phyloP scores from a whole-genome alignment of 2,329 filamentous ascomycete species.

The Pleomassaria siparia region DNA sequence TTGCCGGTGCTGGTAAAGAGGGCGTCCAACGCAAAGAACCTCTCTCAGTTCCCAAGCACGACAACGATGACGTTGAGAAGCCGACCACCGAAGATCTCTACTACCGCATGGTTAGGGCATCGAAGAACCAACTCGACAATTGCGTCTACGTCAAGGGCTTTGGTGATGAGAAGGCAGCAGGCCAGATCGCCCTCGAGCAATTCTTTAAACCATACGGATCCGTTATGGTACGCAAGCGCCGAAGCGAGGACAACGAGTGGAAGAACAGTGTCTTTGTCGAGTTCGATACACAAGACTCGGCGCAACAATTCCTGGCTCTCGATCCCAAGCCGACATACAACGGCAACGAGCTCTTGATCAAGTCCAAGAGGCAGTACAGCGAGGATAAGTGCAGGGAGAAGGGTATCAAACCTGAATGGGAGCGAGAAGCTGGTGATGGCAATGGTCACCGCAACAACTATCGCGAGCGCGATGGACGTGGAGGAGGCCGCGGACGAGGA shows the following conservation, averaged over 20 bases:
- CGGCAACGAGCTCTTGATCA: conserved; percentile 75
- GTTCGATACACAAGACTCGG: conserved; percentile 76
- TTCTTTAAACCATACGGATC: conserved; percentile 84
- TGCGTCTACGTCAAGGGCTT: conserved; percentile 96
- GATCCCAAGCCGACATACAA: conserved; percentile 85
- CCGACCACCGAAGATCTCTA: conserved; percentile 45
- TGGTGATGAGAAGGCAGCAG: conserved; percentile 76
- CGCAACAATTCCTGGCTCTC: conserved; percentile 76
- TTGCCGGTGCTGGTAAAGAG: conserved; percentile 44
- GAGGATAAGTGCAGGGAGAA: conserved; percentile 51
- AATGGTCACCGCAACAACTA: not conserved
- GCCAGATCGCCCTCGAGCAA: conserved; percentile 90
- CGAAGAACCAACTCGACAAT: conserved; percentile 67
- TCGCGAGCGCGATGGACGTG: conserved; percentile 30
- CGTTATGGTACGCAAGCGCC: conserved; percentile 82
- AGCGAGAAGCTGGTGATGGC: conserved; percentile 25
- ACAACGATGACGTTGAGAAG: conserved; percentile 32
- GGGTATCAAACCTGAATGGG: conserved; percentile 46
- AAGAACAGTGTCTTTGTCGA: conserved; percentile 98
- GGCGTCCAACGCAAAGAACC: conserved; percentile 70
- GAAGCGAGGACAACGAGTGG: conserved; percentile 68
- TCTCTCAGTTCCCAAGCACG: conserved; percentile 41
- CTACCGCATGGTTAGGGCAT: conserved; percentile 50
- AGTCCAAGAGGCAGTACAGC: conserved; percentile 86
- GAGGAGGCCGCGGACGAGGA: conserved; percentile 16